Conservation (phyloP, 2,329 filamentous ascomycete species). For the Aspergillus brunneoviolaceus region DNA sequence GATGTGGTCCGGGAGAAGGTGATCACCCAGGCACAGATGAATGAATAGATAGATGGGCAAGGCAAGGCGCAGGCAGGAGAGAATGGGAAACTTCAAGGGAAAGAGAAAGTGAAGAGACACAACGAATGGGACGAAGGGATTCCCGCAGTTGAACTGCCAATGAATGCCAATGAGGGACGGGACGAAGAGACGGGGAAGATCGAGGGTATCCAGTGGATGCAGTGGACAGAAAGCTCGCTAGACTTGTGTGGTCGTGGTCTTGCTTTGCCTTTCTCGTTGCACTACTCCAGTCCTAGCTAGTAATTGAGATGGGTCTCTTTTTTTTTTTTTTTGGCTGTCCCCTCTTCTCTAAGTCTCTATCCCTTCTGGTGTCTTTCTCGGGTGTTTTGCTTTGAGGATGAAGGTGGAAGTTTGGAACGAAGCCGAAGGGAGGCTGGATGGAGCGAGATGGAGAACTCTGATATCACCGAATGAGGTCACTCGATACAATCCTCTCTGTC, state of each 20-base stretch:
- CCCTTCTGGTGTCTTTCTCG: slow-evolving; percentile 13
- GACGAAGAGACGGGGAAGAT: slow-evolving; percentile 19
- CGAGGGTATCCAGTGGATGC: slow-evolving; percentile 10
- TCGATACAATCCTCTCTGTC: not conserved
- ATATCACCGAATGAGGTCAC: not conserved
- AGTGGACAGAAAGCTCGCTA: not conserved
- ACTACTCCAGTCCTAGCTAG: not conserved
- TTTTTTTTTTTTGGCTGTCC: no score
- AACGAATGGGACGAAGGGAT: slow-evolving; percentile 17
- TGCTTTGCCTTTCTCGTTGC: slow-evolving; percentile 2
- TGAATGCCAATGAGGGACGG: slow-evolving; percentile 18
- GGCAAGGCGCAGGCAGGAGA: not conserved
- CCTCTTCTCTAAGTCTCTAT: not conserved
- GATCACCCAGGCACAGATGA: not conserved
- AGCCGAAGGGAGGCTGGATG: not conserved
- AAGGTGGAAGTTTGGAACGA: not conserved
- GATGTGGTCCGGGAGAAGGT: not conserved
- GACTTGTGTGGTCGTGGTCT: not conserved
- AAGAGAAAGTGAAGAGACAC: slow-evolving; percentile 7
- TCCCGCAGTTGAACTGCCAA: slow-evolving; percentile 14
- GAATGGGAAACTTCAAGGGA: slow-evolving; percentile 2
- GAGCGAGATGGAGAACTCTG: not conserved
- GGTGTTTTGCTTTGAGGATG: not conserved
- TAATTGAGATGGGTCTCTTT: not conserved
- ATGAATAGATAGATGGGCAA: not conserved